phyloP scores from a whole-genome alignment of 768 basidiomycete genomes.

The Trametes coccinea region DNA sequence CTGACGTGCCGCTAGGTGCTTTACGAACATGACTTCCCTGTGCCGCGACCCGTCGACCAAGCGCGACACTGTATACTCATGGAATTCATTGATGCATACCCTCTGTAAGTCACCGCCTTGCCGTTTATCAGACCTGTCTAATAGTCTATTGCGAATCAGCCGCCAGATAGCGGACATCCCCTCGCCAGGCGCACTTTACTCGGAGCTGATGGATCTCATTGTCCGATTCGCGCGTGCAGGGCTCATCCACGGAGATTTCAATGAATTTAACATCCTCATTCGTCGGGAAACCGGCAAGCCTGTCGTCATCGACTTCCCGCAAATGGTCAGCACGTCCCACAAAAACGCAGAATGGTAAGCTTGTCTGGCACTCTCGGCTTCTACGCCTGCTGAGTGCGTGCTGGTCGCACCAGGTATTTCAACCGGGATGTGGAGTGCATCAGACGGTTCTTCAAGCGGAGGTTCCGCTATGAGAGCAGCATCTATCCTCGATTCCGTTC shows the following conservation, averaged over 20 bases:
- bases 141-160: conserved; percentile 41
- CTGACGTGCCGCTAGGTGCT: conserved; percentile 60
- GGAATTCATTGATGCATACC: conserved; percentile 94
- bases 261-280: conserved; percentile 99
- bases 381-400: background rate
- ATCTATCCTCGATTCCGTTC: conserved; percentile 86
- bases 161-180: conserved; percentile 85
- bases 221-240: conserved; percentile 92
- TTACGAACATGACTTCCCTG: conserved; percentile 89
- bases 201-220: conserved; percentile 90
- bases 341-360: conserved; percentile 93
- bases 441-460: conserved; percentile 83
- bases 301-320: conserved; percentile 96
- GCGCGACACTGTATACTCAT: conserved; percentile 94
- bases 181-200: conserved; percentile 89
- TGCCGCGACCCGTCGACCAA: conserved; percentile 92
- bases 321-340: conserved; percentile 98
- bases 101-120: conserved; percentile 60
- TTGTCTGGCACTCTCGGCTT: conserved; percentile 13
- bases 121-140: background rate
- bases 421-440: conserved; percentile 98
- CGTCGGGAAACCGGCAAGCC: conserved; percentile 73
- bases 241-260: conserved; percentile 98
- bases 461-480: conserved; percentile 90
- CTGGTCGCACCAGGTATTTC: conserved; percentile 74